Evolutionary conservation across 306 rosid species (phyloP).

Genomic region (Glycine tomentella): DNA sequence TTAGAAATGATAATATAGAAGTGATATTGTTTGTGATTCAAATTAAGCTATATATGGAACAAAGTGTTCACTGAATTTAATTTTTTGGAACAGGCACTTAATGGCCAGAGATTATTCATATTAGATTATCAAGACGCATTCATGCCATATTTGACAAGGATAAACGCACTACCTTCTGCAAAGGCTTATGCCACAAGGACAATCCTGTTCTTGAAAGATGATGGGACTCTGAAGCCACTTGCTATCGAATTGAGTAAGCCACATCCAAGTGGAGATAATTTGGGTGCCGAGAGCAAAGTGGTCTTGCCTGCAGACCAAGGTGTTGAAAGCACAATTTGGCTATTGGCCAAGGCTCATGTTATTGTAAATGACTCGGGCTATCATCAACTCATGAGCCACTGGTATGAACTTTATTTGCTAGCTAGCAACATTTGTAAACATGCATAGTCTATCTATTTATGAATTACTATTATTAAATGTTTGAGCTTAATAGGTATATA

Average conservation of each 20-base stretch:
- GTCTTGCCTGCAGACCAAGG: background rate
- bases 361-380: slow-evolving; percentile 70
- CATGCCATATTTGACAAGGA: slow-evolving; percentile 65
- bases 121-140: slow-evolving; percentile 75
- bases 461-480: too few relatives aligned
- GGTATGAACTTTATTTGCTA: slow-evolving; percentile 44
- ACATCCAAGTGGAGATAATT: slow-evolving; percentile 57
- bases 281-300: slow-evolving; percentile 58
- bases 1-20: too few relatives aligned
- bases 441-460: too few relatives aligned
- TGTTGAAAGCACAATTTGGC: slow-evolving; percentile 55
- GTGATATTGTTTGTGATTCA: background rate
- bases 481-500: too few relatives aligned
- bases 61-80: background rate
- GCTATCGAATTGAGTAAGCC: slow-evolving; percentile 74
- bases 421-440: too few relatives aligned
- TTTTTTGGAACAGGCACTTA: slow-evolving; percentile 58
- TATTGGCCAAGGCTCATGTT: slow-evolving; percentile 75
- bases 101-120: slow-evolving; percentile 61
- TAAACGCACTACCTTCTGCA: slow-evolving; percentile 43
- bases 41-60: background rate
- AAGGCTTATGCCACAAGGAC: slow-evolving; percentile 75
- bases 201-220: slow-evolving; percentile 63
- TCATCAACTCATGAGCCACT: slow-evolving; percentile 79
- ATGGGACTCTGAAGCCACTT: slow-evolving; percentile 77